These are phyloP conservation scores for Cercospora citrullina DNA, from an alignment of 2,329 filamentous ascomycete genomes.

Conservation along the genomic window DNA sequence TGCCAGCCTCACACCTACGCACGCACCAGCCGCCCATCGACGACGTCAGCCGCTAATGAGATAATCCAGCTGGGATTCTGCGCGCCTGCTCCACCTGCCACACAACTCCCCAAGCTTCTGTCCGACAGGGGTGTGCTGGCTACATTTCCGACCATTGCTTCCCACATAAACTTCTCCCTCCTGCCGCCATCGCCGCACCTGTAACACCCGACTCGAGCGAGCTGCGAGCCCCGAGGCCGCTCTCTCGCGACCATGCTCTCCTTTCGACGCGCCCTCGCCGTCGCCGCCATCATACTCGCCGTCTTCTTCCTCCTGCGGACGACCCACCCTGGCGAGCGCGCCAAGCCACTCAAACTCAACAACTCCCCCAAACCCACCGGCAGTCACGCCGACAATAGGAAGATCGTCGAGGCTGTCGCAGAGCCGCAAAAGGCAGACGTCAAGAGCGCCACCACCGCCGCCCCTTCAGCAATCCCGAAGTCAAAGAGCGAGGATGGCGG, in stretches of 20 bases:
- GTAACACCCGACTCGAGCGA: neutral
- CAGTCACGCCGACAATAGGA: constrained; percentile 40
- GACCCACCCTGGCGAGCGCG: constrained; percentile 47
- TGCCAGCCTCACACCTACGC: neutral
- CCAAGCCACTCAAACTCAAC: constrained; percentile 26
- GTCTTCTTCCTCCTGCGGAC: constrained; percentile 69
- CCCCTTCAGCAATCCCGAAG: constrained; percentile 33
- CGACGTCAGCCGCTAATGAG: constrained; percentile 2
- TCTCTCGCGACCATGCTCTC: constrained; percentile 65
- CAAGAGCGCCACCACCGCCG: constrained; percentile 17
- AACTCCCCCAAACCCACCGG: constrained; percentile 43
- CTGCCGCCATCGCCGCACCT: neutral
- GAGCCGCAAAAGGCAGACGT: constrained; percentile 22
- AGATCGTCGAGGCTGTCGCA: constrained; percentile 32
- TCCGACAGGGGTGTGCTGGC: neutral
- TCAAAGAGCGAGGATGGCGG: constrained; percentile 32
- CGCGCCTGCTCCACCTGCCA: neutral
- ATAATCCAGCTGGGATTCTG: neutral
- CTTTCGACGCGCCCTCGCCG: constrained; percentile 71
- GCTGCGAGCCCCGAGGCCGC: neutral
- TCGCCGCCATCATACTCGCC: constrained; percentile 67
- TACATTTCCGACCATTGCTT: neutral
- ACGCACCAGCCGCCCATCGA: neutral
- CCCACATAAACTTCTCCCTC: constrained; percentile 1
- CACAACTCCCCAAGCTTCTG: neutral